A percentile compares a stretch with the other conserved stretches of the same genome.
Conservation (phyloP, 495 filamentous ascomycete genomes). For the Friedmanniomyces endolithicus region DNA sequence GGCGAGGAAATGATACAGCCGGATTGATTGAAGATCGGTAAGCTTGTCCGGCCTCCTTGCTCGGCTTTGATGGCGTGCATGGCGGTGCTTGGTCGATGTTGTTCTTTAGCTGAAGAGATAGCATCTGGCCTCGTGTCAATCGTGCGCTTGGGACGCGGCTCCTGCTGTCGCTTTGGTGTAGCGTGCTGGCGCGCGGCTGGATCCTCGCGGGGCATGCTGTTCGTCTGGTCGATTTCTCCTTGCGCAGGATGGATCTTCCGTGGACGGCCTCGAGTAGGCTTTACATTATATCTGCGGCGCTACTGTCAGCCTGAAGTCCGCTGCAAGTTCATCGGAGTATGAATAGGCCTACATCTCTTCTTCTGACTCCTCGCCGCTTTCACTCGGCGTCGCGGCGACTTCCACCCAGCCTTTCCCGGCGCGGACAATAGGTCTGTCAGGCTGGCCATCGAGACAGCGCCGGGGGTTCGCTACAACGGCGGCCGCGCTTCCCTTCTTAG, state of each 20-base stretch:
- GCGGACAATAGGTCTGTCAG: constrained; percentile 7
- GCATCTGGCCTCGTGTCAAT: not conserved
- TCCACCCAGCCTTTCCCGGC: constrained; percentile 18
- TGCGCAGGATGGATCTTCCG: not conserved
- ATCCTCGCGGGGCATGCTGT: not conserved
- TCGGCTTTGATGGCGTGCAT: not conserved
- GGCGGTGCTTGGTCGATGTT: not conserved
- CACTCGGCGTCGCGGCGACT: not conserved
- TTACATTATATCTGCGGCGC: not conserved
- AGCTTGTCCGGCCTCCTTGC: not conserved
- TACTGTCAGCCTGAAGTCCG: not conserved
- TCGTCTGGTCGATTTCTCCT: not conserved
- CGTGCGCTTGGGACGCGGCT: not conserved
- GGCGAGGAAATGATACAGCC: not conserved
- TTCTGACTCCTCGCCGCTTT: constrained; percentile 1
- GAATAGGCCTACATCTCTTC: not conserved
- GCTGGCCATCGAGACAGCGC: not conserved
- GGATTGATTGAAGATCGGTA: not conserved
- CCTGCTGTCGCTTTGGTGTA: constrained; percentile 21
- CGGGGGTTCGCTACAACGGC: not conserved
- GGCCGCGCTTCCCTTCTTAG: not conserved
- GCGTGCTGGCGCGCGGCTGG: not conserved
- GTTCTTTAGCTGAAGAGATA: not conserved
- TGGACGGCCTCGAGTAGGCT: not conserved
- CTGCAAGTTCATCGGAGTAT: not conserved